Conservation (phyloP, 345 rosid genomes). For the Nasturtium officinale region DNA sequence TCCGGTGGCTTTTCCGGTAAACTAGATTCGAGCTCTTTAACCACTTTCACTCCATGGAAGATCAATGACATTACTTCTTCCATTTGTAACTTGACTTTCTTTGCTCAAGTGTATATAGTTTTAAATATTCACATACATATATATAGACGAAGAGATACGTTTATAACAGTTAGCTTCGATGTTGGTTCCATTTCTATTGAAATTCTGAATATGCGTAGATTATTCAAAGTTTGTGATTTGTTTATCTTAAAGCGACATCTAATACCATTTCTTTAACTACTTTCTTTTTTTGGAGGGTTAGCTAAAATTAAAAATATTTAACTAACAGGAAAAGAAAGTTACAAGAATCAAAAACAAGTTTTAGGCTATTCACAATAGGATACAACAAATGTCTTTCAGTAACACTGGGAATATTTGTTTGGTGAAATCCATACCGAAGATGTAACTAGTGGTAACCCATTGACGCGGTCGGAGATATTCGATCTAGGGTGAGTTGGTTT, state of each 20-base stretch:
- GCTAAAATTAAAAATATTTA: background rate
- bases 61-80: constrained; percentile 52
- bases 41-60: constrained; percentile 53
- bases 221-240: constrained; percentile 27
- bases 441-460: constrained; percentile 16
- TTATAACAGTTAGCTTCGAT: constrained; percentile 36
- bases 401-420: background rate
- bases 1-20: constrained; percentile 47
- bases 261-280: background rate
- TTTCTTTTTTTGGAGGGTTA: background rate
- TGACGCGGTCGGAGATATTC: constrained; percentile 35
- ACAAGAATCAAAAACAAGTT: constrained; percentile 18
- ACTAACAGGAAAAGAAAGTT: background rate
- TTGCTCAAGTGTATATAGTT: background rate
- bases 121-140: background rate
- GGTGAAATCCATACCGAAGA: background rate
- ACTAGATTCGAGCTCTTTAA: constrained; percentile 54
- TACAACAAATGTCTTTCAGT: background rate
- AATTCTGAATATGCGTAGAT: background rate
- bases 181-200: constrained; percentile 37
- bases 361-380: constrained; percentile 25
- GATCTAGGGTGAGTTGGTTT: constrained; percentile 15
- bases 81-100: constrained; percentile 20
- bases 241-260: constrained; percentile 16
- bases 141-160: constrained; percentile 35